Conservation (phyloP, 176 grass and related monocot species). For the Oryza longistaminata region DNA sequence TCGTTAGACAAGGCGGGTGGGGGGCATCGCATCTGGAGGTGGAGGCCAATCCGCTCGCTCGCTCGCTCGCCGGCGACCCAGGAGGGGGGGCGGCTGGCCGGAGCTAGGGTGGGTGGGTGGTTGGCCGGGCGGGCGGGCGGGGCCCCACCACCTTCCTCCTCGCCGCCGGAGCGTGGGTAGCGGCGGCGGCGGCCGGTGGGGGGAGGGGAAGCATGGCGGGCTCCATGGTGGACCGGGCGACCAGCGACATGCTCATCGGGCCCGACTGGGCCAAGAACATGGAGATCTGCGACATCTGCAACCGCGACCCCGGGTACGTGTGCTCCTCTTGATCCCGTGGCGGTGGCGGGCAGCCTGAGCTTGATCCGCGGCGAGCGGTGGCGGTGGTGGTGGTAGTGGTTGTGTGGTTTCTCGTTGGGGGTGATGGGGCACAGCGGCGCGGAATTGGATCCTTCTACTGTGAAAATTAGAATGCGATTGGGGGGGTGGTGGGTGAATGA, state of each 20-base stretch:
- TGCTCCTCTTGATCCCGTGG: background rate
- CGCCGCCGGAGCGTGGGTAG: background rate
- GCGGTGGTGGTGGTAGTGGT: too few relatives aligned
- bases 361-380: background rate
- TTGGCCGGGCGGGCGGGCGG: too few relatives aligned
- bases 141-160: background rate
- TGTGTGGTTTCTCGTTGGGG: too few relatives aligned
- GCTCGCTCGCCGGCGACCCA: conserved; percentile 26
- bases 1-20: background rate
- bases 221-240: conserved; percentile 74
- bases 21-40: conserved; percentile 32
- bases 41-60: background rate
- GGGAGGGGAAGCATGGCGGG: conserved; percentile 50
- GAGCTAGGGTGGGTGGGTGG: background rate
- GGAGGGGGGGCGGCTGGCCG: background rate
- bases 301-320: conserved; percentile 80
- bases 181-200: too few relatives aligned
- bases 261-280: conserved; percentile 98
- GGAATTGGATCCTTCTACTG: background rate
- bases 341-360: too few relatives aligned
- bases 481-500: background rate
- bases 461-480: background rate
- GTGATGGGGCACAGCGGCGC: too few relatives aligned
- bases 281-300: conserved; percentile 97
- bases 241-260: conserved; percentile 81